phyloP scores from a whole-genome alignment of 2,329 filamentous ascomycete species.

The Colletotrichum eleusines region DNA sequence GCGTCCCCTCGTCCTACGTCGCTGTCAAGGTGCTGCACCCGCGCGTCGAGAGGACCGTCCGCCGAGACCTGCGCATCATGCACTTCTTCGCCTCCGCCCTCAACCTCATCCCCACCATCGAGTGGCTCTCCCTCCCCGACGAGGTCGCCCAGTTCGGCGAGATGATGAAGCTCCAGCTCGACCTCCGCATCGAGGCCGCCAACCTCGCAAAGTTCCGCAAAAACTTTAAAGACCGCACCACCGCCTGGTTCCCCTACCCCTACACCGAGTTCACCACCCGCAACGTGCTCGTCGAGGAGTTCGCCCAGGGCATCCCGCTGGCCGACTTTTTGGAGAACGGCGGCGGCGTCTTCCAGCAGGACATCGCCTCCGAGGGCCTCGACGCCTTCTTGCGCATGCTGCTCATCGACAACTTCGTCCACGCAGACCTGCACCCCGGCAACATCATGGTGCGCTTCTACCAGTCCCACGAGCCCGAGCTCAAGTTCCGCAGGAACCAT shows the following conservation, averaged over 20 bases:
- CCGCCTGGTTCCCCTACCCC: constrained; percentile 96
- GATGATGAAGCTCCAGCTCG: constrained; percentile 99
- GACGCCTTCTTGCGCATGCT: constrained; percentile 98
- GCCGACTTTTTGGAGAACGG: constrained; percentile 92
- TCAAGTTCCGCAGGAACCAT: constrained; percentile 54
- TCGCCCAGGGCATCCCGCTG: constrained; percentile 92
- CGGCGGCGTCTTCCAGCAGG: constrained; percentile 90
- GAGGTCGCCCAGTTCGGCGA: constrained; percentile 95
- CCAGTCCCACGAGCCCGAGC: constrained; percentile 78
- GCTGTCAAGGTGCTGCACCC: constrained; percentile 97
- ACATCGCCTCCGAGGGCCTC: constrained; percentile 94
- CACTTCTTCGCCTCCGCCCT: constrained; percentile 86
- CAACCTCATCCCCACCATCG: constrained; percentile 91
- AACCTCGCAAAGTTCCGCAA: constrained; percentile 90
- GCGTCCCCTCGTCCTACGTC: constrained; percentile 91
- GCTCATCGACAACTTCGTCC: constrained; percentile 96
- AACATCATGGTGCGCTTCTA: constrained; percentile 99
- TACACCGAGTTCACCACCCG: constrained; percentile 94
- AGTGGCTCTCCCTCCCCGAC: constrained; percentile 96
- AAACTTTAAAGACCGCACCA: constrained; percentile 89
- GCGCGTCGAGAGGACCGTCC: constrained; percentile 87
- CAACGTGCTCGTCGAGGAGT: constrained; percentile 94
- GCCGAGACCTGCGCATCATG: constrained; percentile 96
- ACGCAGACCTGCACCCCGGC: constrained; percentile 94
- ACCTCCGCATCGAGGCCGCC: constrained; percentile 92